A percentile compares a stretch with the other conserved stretches of the same genome.
Evolutionary conservation across 305 asterid genomes (phyloP).

Genomic region (Andrographis paniculata): DNA sequence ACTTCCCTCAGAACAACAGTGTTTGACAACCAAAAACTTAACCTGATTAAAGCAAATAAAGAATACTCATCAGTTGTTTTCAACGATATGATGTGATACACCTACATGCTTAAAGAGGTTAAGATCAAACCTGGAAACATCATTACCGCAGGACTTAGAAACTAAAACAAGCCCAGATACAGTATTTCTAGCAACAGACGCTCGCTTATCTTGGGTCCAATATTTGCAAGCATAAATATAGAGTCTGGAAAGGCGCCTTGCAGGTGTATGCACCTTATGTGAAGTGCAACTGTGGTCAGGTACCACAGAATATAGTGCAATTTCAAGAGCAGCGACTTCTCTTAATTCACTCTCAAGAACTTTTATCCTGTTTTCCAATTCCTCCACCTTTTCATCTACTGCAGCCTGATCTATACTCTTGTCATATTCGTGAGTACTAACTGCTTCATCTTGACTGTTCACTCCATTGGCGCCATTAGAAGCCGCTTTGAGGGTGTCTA

Average conservation of each 20-base stretch:
- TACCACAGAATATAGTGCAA: conserved; percentile 77
- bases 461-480: conserved; percentile 31
- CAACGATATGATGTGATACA: conserved; percentile 7
- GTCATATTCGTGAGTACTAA: conserved; percentile 26
- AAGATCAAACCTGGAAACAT: conserved; percentile 79
- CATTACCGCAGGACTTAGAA: conserved; percentile 85
- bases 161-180: conserved; percentile 78
- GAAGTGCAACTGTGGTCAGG: conserved; percentile 93
- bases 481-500: conserved; percentile 37
- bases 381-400: conserved; percentile 46
- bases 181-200: conserved; percentile 74
- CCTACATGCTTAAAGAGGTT: conserved; percentile 15
- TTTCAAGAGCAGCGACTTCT: conserved; percentile 94
- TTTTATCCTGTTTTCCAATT: conserved; percentile 75
- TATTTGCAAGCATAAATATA: conserved; percentile 76
- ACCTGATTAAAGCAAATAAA: conserved; percentile 32
- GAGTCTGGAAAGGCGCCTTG: conserved; percentile 83
- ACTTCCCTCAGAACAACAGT: conserved; percentile 75
- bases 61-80: conserved; percentile 3
- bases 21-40: conserved; percentile 89
- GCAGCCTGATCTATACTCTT: conserved; percentile 31
- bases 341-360: conserved; percentile 78
- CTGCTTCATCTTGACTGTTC: conserved; percentile 45
- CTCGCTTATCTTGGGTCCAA: conserved; percentile 72
- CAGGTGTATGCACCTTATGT: conserved; percentile 93